These are phyloP conservation scores for Solanum piurae DNA, from an alignment of 257 asterid species.

Conservation along the genomic window DNA sequence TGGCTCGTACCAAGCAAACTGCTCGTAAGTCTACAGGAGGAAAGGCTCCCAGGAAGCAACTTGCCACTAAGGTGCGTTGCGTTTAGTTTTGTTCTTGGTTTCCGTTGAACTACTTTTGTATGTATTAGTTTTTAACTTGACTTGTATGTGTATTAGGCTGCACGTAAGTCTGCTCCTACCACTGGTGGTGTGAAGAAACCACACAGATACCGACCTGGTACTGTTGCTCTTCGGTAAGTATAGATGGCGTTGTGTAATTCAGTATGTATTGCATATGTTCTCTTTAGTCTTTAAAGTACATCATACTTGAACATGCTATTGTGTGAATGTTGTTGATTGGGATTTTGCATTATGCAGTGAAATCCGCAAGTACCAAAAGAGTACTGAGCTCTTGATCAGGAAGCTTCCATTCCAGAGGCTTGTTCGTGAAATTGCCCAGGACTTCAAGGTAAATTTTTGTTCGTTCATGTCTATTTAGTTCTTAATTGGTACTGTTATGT, in stretches of 20 bases:
- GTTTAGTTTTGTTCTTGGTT: neutral
- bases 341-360: slow-evolving; percentile 21
- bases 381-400: slow-evolving; percentile 68
- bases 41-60: slow-evolving; percentile 63
- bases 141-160: slow-evolving; percentile 24
- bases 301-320: neutral
- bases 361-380: slow-evolving; percentile 61
- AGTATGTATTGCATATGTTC: neutral
- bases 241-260: neutral
- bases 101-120: neutral
- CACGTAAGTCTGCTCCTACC: slow-evolving; percentile 75
- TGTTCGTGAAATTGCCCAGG: slow-evolving; percentile 68
- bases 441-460: slow-evolving; percentile 32
- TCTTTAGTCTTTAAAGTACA: neutral
- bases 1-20: slow-evolving; percentile 72
- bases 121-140: neutral
- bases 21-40: slow-evolving; percentile 69
- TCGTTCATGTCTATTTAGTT: neutral
- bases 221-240: slow-evolving; percentile 56
- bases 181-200: slow-evolving; percentile 73
- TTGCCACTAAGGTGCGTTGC: slow-evolving; percentile 39
- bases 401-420: slow-evolving; percentile 71
- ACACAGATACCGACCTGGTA: slow-evolving; percentile 59
- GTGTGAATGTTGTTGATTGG: neutral
- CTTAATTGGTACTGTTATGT: neutral